phyloP scores from a whole-genome alignment of 108 stramenopile species.

The Pseudonitzschia multiseries region DNA sequence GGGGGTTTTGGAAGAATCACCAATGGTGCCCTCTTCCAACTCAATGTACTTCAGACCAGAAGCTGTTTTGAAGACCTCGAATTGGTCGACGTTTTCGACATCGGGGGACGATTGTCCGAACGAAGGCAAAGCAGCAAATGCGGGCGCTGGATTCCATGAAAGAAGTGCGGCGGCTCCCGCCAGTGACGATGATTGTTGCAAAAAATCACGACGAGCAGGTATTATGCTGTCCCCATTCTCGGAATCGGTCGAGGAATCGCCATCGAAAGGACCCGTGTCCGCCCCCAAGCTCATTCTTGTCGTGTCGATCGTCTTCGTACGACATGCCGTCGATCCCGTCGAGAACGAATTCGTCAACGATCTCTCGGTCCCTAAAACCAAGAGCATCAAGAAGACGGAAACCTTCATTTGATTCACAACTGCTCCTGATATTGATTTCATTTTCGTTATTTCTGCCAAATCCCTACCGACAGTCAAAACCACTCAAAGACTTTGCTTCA shows the following conservation, averaged over 20 bases:
- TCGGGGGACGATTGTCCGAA: slow-evolving; percentile 1
- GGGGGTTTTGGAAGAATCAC: slow-evolving; percentile 37
- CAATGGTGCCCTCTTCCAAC: slow-evolving; percentile 43
- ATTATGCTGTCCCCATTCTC: neutral
- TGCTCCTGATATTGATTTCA: no score
- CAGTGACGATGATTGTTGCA: slow-evolving; percentile 1
- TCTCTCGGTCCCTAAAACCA: neutral
- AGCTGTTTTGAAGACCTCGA: slow-evolving; percentile 61
- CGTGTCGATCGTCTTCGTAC: no score
- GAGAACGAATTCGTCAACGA: neutral
- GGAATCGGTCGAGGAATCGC: no score
- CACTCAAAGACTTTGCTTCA: no score
- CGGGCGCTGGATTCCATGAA: neutral
- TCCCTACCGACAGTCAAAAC: no score
- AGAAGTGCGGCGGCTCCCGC: slow-evolving; percentile 3
- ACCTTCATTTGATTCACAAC: no score
- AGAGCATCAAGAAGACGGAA: no score
- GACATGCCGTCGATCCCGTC: no score
- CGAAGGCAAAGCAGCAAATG: neutral
- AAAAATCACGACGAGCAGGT: slow-evolving; percentile 4
- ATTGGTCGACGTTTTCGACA: slow-evolving; percentile 26
- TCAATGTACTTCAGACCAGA: slow-evolving; percentile 85
- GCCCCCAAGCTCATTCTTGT: no score
- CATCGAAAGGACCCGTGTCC: no score
- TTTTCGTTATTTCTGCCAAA: no score